phyloP scores from a whole-genome alignment of 192 early-diverging fungal genomes.

The Thoreauomyces humboldtii region DNA sequence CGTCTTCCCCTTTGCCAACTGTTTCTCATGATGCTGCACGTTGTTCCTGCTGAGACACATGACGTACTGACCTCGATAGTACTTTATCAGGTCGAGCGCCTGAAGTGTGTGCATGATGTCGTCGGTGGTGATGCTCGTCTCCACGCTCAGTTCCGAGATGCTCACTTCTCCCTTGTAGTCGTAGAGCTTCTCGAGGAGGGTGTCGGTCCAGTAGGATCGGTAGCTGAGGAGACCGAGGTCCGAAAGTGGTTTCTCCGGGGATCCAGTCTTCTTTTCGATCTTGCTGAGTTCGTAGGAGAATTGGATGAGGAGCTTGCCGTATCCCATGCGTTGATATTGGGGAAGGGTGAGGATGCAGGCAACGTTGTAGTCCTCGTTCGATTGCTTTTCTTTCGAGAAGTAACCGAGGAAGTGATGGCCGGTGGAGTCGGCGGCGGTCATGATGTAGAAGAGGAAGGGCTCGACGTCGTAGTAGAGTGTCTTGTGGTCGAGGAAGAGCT shows the following conservation, averaged over 20 bases:
- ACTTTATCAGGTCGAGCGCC: constrained; percentile 83
- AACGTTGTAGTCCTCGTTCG: constrained; percentile 92
- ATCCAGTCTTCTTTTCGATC: constrained; percentile 89
- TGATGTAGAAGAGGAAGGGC: constrained; percentile 95
- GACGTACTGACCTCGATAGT: constrained; percentile 86
- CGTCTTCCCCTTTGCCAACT: constrained; percentile 72
- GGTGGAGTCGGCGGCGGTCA: constrained; percentile 81
- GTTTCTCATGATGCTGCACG: constrained; percentile 75
- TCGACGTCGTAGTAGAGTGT: constrained; percentile 98
- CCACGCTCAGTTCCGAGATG: constrained; percentile 83
- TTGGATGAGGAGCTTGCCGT: constrained; percentile 86
- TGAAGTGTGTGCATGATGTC: constrained; percentile 93
- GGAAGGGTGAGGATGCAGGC: constrained; percentile 98
- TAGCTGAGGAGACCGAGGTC: constrained; percentile 94
- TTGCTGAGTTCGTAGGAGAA: constrained; percentile 98
- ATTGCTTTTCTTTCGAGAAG: constrained; percentile 99
- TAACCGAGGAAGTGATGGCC: constrained; percentile 95
- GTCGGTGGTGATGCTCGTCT: constrained; percentile 81
- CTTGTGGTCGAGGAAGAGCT: constrained; percentile 98
- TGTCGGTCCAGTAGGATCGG: constrained; percentile 93
- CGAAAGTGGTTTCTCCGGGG: constrained; percentile 97
- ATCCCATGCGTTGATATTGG: constrained; percentile 95
- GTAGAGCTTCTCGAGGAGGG: constrained; percentile 75
- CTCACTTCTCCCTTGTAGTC: constrained; percentile 75
- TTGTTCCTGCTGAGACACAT: constrained; percentile 86